Percentiles rank a stretch among this genome's conserved stretches.
These are phyloP conservation scores for Capsicum chinense DNA, from an alignment of 257 asterid genomes.

Conservation along the genomic window DNA sequence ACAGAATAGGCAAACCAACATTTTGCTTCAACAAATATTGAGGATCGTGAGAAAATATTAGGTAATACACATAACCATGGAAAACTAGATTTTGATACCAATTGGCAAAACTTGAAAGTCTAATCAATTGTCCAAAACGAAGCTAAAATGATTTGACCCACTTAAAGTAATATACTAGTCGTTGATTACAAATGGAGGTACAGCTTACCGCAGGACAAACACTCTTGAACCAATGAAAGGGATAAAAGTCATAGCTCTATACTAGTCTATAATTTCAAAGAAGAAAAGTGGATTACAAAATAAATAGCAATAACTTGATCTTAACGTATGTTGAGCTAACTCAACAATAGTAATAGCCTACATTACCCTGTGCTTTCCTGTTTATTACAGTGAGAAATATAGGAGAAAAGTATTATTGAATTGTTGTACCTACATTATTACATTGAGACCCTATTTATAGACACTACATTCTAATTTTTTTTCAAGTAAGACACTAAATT, in stretches of 20 bases:
- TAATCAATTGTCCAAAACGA: not conserved
- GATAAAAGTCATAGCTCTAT: not conserved
- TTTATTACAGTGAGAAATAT: not conserved
- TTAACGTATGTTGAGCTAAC: not conserved
- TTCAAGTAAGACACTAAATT: no score
- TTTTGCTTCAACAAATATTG: not conserved
- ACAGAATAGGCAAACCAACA: not conserved
- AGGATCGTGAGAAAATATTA: not conserved
- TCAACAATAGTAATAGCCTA: not conserved
- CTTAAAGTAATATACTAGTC: not conserved
- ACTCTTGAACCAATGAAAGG: slow-evolving; percentile 9
- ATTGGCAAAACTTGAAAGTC: not conserved
- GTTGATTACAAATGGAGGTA: not conserved
- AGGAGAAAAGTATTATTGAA: no score
- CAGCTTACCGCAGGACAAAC: not conserved
- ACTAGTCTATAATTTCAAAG: not conserved
- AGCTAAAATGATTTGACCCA: slow-evolving; percentile 11
- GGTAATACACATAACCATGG: slow-evolving; percentile 4
- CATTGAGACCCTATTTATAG: no score
- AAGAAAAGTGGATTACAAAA: not conserved
- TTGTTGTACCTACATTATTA: no score
- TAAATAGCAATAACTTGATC: slow-evolving; percentile 22
- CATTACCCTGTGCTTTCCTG: slow-evolving; percentile 19
- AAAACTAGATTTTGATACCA: slow-evolving; percentile 1
- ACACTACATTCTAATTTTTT: no score